phyloP scores from a whole-genome alignment of 208 protist species.

The Angomonas ambiguus region DNA sequence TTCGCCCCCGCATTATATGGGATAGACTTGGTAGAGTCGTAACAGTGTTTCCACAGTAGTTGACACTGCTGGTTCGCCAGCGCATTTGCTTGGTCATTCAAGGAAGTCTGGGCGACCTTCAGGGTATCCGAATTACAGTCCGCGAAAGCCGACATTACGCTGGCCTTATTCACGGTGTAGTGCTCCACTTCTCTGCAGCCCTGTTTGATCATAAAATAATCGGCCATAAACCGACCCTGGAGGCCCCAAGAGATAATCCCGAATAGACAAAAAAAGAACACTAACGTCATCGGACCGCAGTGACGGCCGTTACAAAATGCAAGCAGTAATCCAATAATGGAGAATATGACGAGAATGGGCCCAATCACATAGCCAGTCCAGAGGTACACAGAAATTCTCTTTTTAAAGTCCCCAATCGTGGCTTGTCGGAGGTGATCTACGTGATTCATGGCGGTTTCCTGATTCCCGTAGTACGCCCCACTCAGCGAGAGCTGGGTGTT shows the following conservation, averaged over 20 bases:
- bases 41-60: constrained; percentile 5
- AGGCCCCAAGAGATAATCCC: constrained; percentile 21
- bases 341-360: constrained; percentile 13
- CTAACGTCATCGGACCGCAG: constrained; percentile 22
- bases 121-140: constrained; percentile 22
- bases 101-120: neutral
- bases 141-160: constrained; percentile 18
- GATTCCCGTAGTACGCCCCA: neutral
- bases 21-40: neutral
- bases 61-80: neutral
- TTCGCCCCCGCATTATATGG: neutral
- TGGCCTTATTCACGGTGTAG: constrained; percentile 17
- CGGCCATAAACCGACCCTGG: constrained; percentile 17
- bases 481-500: neutral
- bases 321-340: constrained; percentile 15
- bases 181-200: constrained; percentile 33
- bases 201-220: constrained; percentile 19
- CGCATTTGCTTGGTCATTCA: no score
- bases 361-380: constrained; percentile 27
- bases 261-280: constrained; percentile 28
- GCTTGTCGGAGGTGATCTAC: neutral
- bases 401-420: neutral
- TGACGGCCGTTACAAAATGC: constrained; percentile 26
- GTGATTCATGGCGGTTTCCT: neutral
- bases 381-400: constrained; percentile 4